These are phyloP conservation scores for Colletotrichum somersetense DNA, from an alignment of 2,329 filamentous ascomycete species.

Conservation along the genomic window DNA sequence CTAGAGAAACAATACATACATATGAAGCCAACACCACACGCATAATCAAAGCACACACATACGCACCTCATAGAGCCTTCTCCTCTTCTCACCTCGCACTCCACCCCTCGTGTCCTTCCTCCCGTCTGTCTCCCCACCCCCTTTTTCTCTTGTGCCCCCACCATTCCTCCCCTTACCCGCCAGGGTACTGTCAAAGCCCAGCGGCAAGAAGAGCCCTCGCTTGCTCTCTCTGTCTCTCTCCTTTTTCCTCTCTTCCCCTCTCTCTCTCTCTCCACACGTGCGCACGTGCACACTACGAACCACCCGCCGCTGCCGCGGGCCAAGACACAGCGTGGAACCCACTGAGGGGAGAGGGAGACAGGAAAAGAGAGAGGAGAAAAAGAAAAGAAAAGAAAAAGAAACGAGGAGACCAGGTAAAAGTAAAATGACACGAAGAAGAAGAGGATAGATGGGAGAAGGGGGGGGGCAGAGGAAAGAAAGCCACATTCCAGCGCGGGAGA, in stretches of 20 bases:
- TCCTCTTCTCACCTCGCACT: neutral
- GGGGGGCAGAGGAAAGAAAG: neutral
- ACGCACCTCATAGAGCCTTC: neutral
- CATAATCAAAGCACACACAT: neutral
- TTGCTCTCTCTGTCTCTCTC: neutral
- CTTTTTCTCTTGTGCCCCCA: neutral
- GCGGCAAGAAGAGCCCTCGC: constrained; percentile 12
- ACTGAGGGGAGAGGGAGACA: no score
- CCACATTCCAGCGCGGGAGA: neutral
- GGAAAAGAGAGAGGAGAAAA: no score
- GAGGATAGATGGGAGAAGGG: constrained; percentile 27
- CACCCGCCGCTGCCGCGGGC: constrained; percentile 15
- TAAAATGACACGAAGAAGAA: constrained; percentile 44
- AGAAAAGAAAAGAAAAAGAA: constrained; percentile 4
- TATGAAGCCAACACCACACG: constrained; percentile 10
- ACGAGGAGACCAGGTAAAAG: constrained; percentile 10
- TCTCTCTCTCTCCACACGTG: neutral
- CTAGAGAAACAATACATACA: constrained; percentile 18
- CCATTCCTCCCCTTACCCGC: constrained; percentile 19
- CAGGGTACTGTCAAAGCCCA: constrained; percentile 38
- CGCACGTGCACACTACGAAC: neutral
- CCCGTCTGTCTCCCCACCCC: no score
- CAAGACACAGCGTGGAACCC: constrained; percentile 4
- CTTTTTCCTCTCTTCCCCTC: neutral
- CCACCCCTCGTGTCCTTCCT: neutral